These are phyloP conservation scores for Vigna mungo DNA, from an alignment of 306 rosid genomes.

Conservation along the genomic window DNA sequence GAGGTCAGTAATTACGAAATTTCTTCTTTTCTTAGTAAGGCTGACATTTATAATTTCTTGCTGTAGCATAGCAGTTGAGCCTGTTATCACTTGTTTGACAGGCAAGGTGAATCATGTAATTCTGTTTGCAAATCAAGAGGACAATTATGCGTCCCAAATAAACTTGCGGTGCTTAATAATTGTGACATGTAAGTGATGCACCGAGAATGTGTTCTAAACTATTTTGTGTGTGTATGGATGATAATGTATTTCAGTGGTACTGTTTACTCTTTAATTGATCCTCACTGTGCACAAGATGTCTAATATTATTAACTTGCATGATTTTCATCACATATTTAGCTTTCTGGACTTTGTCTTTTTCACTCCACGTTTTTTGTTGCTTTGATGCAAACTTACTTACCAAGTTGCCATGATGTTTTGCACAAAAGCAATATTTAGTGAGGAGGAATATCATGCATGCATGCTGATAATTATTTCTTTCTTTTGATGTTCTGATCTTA, in stretches of 20 bases:
- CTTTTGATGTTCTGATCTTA: conserved; percentile 29
- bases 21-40: conserved; percentile 11
- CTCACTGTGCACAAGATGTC: conserved; percentile 8
- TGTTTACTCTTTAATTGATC: conserved; percentile 27
- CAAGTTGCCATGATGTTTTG: conserved; percentile 17
- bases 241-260: conserved; percentile 4
- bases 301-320: conserved; percentile 9
- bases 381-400: conserved; percentile 17
- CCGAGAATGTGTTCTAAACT: conserved; percentile 27
- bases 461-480: conserved; percentile 38
- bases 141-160: conserved; percentile 87
- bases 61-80: conserved; percentile 45
- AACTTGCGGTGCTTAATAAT: conserved; percentile 79
- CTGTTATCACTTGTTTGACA: conserved; percentile 53
- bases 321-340: conserved; percentile 20
- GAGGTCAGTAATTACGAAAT: conserved; percentile 59
- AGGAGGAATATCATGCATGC: conserved; percentile 25
- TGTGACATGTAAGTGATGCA: conserved; percentile 81
- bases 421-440: background rate
- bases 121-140: conserved; percentile 88
- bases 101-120: conserved; percentile 91
- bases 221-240: conserved; percentile 25
- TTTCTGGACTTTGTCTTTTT: conserved; percentile 8
- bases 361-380: conserved; percentile 14
- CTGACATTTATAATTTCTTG: conserved; percentile 38